phyloP scores from a whole-genome alignment of 1,139 yeast genomes.

The Blastobotrys illinoisensis region DNA sequence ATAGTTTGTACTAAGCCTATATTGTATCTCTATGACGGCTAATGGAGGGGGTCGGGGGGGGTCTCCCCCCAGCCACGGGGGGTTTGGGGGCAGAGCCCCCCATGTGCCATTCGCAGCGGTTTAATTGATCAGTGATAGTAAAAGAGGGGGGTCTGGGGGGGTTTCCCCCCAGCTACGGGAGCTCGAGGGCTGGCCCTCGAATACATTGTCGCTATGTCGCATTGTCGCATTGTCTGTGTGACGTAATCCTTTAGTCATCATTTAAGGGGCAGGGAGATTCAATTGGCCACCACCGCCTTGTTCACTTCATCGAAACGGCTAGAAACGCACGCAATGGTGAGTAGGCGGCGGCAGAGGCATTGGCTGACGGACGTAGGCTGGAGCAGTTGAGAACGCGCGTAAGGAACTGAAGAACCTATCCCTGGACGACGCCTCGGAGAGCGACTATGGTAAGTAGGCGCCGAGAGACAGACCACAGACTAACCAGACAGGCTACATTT shows the following conservation, averaged over 20 bases:
- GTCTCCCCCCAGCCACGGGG: no score
- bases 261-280: background rate
- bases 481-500: conserved; percentile 43
- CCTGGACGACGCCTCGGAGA: conserved; percentile 64
- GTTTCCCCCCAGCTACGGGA: no score
- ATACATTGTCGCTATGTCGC: background rate
- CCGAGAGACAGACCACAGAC: no score
- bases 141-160: no score
- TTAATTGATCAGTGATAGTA: no score
- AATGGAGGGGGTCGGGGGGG: no score
- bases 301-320: background rate
- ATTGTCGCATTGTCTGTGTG: background rate
- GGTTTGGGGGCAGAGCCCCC: no score
- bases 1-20: no score
- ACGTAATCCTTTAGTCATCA: background rate
- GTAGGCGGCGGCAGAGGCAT: background rate
- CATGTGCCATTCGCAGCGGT: no score
- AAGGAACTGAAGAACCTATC: conserved; percentile 85
- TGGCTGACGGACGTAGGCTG: conserved; percentile 51
- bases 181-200: no score
- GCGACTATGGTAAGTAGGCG: conserved; percentile 61
- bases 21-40: no score
- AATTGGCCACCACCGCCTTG: background rate
- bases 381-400: conserved; percentile 95
- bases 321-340: background rate